Conservation (phyloP, 768 basidiomycete species). For the Dentipellis fragilis region DNA sequence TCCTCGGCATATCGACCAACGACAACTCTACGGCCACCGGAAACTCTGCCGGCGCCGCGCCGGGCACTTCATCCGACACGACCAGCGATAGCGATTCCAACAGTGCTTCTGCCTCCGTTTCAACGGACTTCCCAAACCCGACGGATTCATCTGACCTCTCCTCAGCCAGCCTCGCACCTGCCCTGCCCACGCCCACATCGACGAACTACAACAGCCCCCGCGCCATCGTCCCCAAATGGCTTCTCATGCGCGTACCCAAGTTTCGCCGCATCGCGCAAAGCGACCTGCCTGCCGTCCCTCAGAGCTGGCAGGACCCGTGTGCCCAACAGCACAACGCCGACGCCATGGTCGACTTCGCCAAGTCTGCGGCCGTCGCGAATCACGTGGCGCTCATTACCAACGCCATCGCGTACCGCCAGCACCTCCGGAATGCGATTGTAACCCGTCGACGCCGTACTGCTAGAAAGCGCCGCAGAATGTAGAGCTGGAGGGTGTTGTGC, state of each 20-base stretch:
- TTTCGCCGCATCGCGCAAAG: slow-evolving; percentile 21
- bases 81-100: neutral
- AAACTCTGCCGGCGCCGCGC: neutral
- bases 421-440: slow-evolving; percentile 33
- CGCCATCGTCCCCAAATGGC: slow-evolving; percentile 3
- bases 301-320: slow-evolving; percentile 35
- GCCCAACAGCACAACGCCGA: slow-evolving; percentile 40
- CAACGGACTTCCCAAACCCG: too few species aligned
- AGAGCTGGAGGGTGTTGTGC: slow-evolving; percentile 38
- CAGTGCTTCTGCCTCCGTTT: too few species aligned
- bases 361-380: slow-evolving; percentile 31
- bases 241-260: neutral
- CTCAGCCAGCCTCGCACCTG: too few species aligned
- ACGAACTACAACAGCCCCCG: slow-evolving; percentile 5
- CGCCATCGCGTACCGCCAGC: slow-evolving; percentile 32
- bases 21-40: neutral
- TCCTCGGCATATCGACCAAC: neutral
- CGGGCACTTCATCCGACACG: neutral
- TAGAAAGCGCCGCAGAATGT: slow-evolving; percentile 40
- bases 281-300: slow-evolving; percentile 28
- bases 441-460: slow-evolving; percentile 43
- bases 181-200: too few species aligned
- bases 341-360: slow-evolving; percentile 41
- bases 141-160: too few species aligned
- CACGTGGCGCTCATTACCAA: slow-evolving; percentile 29